Evolutionary conservation across 495 filamentous ascomycete species (phyloP).

Genomic region (Xylaria intraflava): DNA sequence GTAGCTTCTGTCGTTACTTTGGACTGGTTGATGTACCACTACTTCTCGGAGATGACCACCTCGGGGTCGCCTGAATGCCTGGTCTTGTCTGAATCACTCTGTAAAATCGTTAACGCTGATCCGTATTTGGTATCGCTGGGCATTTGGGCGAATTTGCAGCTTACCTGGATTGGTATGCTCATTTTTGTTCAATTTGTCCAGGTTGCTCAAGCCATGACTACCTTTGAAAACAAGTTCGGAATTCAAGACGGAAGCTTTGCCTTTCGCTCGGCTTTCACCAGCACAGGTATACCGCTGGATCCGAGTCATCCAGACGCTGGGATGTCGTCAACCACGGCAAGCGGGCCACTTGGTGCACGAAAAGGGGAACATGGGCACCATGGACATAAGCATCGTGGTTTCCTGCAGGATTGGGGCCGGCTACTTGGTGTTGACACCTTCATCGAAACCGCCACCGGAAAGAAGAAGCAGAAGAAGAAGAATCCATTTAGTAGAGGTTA

Average conservation of each 20-base stretch:
- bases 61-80: constrained; percentile 53
- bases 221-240: constrained; percentile 88
- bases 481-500: constrained; percentile 84
- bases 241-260: constrained; percentile 53
- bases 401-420: constrained; percentile 70
- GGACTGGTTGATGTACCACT: constrained; percentile 39
- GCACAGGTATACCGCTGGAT: constrained; percentile 65
- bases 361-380: constrained; percentile 39
- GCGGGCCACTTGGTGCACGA: constrained; percentile 32
- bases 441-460: constrained; percentile 64
- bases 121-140: constrained; percentile 73
- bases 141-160: constrained; percentile 73
- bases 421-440: constrained; percentile 89
- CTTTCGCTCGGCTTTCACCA: constrained; percentile 70
- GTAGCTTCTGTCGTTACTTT: constrained; percentile 67
- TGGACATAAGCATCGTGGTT: constrained; percentile 50
- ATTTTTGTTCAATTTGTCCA: constrained; percentile 87
- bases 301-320: constrained; percentile 31
- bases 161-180: constrained; percentile 94
- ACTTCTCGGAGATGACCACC: constrained; percentile 29
- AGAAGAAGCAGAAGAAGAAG: constrained; percentile 45
- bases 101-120: constrained; percentile 67
- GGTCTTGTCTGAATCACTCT: constrained; percentile 66
- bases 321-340: constrained; percentile 33
- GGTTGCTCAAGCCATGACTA: constrained; percentile 84